Percentiles rank a stretch among this genome's conserved stretches.
Evolutionary conservation across 2,329 filamentous ascomycete genomes (phyloP).

Genomic region (Sarocladium strictum): DNA sequence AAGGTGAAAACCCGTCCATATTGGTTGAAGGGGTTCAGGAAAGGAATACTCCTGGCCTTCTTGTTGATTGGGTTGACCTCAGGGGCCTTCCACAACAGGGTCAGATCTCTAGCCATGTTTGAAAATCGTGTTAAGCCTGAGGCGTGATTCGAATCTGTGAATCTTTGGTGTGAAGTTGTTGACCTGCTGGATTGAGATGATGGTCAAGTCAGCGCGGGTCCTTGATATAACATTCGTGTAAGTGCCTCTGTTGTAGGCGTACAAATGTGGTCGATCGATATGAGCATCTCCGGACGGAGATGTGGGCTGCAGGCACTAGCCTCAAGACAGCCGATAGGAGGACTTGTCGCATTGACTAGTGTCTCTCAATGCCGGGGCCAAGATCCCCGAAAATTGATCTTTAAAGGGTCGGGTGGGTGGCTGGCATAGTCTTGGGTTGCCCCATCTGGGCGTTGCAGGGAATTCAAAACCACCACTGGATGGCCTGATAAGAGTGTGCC

Average conservation of each 20-base stretch:
- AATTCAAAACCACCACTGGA: not conserved
- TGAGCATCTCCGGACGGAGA: conserved; percentile 3
- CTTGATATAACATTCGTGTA: not conserved
- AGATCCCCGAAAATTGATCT: not conserved
- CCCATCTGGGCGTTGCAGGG: not conserved
- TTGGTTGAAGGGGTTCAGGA: conserved; percentile 69
- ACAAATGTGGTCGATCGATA: not conserved
- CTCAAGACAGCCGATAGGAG: not conserved
- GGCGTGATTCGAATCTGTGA: not conserved
- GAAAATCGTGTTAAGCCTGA: not conserved
- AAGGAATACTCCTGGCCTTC: conserved; percentile 74
- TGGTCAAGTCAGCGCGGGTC: not conserved
- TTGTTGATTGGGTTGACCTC: conserved; percentile 77
- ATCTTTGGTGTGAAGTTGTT: not conserved
- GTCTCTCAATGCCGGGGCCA: conserved; percentile 5
- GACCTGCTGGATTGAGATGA: not conserved
- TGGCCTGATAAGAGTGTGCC: conserved; percentile 3
- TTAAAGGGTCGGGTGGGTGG: not conserved
- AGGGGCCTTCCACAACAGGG: conserved; percentile 38
- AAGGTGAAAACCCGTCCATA: conserved; percentile 91
- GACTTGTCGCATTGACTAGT: not conserved
- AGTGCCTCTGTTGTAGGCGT: not conserved
- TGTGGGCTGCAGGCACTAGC: not conserved
- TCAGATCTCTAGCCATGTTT: conserved; percentile 1
- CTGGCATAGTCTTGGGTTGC: not conserved